A percentile compares a stretch with the other conserved stretches of the same genome.
These are phyloP conservation scores for Trichoderma polysporum DNA, from an alignment of 2,329 filamentous ascomycete genomes.

Conservation along the genomic window DNA sequence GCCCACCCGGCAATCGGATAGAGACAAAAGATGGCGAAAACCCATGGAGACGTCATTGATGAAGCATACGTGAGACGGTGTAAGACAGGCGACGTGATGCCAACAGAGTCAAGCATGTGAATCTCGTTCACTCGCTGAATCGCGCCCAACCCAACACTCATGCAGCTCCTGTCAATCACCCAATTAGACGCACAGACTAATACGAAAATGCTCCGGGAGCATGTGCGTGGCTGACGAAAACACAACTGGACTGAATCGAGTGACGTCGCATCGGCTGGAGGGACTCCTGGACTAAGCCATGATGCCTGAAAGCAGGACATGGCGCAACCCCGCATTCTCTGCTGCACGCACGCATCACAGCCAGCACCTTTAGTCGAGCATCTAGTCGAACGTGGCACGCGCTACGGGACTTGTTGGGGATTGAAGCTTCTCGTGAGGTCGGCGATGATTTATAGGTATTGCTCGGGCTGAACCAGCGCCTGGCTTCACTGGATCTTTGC, in stretches of 20 bases:
- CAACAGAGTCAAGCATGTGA: background rate
- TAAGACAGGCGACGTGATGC: background rate
- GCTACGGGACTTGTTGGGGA: conserved; percentile 3
- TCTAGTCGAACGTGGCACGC: background rate
- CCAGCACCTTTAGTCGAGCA: background rate
- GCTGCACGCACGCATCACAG: background rate
- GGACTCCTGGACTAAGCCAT: background rate
- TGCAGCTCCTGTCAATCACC: background rate
- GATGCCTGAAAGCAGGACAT: conserved; percentile 7
- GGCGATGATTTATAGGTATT: background rate
- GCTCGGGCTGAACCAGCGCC: background rate
- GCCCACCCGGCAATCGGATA: conserved; percentile 9
- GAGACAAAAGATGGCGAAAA: background rate
- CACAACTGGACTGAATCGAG: background rate
- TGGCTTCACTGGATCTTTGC: background rate
- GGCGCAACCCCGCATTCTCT: conserved; percentile 21
- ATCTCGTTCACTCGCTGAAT: background rate
- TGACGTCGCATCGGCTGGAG: conserved; percentile 20
- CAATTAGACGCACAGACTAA: background rate
- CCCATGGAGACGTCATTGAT: conserved; percentile 11
- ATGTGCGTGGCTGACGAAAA: conserved; percentile 10
- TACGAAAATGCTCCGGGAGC: conserved; percentile 16
- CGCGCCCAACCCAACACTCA: background rate
- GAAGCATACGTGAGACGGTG: background rate
- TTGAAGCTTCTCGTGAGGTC: background rate